phyloP scores from a whole-genome alignment of 805 yeast genomes.

The Zygosaccharomyces bisporus region DNA sequence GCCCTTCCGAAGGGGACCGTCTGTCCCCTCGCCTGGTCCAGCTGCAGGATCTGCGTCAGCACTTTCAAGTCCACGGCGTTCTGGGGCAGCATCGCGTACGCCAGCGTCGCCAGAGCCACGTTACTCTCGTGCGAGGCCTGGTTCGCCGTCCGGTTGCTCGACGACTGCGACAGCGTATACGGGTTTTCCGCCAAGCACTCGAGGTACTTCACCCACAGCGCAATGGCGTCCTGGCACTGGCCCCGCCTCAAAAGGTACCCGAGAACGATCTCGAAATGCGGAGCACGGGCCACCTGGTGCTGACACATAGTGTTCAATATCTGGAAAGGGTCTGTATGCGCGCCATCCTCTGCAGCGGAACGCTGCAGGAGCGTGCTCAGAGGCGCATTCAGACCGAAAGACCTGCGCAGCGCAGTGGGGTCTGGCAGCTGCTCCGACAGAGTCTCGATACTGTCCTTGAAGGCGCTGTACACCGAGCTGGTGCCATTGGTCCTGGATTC shows the following conservation, averaged over 20 bases:
- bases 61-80: slow-evolving; percentile 21
- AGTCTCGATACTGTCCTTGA: slow-evolving; percentile 15
- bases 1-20: slow-evolving; percentile 16
- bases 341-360: slow-evolving; percentile 14
- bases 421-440: slow-evolving; percentile 14
- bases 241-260: slow-evolving; percentile 19
- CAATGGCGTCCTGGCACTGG: slow-evolving; percentile 29
- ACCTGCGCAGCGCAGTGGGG: slow-evolving; percentile 17
- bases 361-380: slow-evolving; percentile 16
- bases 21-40: slow-evolving; percentile 13
- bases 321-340: slow-evolving; percentile 26
- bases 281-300: slow-evolving; percentile 27
- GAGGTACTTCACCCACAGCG: slow-evolving; percentile 33
- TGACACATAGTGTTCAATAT: slow-evolving; percentile 26
- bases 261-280: slow-evolving; percentile 30
- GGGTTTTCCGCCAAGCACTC: slow-evolving; percentile 21
- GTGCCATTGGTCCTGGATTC: slow-evolving; percentile 6
- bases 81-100: slow-evolving; percentile 27
- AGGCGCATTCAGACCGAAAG: slow-evolving; percentile 22
- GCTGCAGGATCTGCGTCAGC: slow-evolving; percentile 26
- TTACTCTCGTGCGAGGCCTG: slow-evolving; percentile 22
- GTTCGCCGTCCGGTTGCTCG: slow-evolving; percentile 12
- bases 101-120: slow-evolving; percentile 24
- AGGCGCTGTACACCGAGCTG: slow-evolving; percentile 11
- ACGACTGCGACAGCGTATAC: slow-evolving; percentile 8